Percentiles rank a stretch among this genome's conserved stretches.
Evolutionary conservation across 1,284 basidiomycete species (phyloP).

Genomic region (Meripilus lineatus): DNA sequence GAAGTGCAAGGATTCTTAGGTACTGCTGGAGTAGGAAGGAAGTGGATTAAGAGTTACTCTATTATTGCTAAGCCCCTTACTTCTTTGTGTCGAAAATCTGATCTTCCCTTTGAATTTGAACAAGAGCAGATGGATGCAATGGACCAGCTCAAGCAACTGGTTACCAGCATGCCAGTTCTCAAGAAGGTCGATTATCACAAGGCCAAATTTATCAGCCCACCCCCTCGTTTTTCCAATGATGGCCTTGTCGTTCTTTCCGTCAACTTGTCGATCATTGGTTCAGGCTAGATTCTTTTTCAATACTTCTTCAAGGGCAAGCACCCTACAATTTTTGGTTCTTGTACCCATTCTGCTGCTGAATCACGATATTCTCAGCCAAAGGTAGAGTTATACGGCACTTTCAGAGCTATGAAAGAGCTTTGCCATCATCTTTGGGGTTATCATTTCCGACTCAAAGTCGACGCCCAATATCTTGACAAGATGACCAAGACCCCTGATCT

Average conservation of each 20-base stretch:
- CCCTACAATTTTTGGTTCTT: slow-evolving; percentile 27
- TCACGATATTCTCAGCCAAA: slow-evolving; percentile 34
- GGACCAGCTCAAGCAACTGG: slow-evolving; percentile 21
- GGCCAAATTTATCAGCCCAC: slow-evolving; percentile 11
- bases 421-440: slow-evolving; percentile 27
- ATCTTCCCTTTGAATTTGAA: slow-evolving; percentile 18
- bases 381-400: slow-evolving; percentile 32
- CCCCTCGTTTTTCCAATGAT: slow-evolving; percentile 14
- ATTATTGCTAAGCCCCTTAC: slow-evolving; percentile 28
- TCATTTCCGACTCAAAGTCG: slow-evolving; percentile 28
- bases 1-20: slow-evolving; percentile 33
- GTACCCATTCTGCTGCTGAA: slow-evolving; percentile 28
- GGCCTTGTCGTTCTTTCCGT: slow-evolving; percentile 28
- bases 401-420: slow-evolving; percentile 27
- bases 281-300: slow-evolving; percentile 31
- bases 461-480: slow-evolving; percentile 29
- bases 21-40: slow-evolving; percentile 20
- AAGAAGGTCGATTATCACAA: slow-evolving; percentile 24
- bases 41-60: slow-evolving; percentile 30
- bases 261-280: slow-evolving; percentile 27
- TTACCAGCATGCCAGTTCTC: slow-evolving; percentile 24
- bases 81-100: slow-evolving; percentile 12
- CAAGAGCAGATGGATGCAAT: slow-evolving; percentile 18
- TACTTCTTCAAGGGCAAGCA: slow-evolving; percentile 14
- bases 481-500: slow-evolving; percentile 31